Conservation (phyloP, 2,329 filamentous ascomycete species). For the Sporothrix schenckii region DNA sequence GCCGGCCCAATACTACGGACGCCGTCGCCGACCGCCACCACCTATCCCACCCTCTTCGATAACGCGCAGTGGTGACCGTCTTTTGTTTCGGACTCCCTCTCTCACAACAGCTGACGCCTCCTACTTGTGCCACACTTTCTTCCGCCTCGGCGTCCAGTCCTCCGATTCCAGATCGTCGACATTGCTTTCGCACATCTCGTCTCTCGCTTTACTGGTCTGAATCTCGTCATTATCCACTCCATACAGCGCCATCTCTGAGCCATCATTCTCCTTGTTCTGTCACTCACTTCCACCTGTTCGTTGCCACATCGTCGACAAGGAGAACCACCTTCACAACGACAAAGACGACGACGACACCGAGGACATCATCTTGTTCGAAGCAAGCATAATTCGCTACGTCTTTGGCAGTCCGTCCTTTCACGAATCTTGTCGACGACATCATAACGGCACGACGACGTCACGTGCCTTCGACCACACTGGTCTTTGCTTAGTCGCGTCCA, state of each 20-base stretch:
- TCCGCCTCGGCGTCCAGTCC: background rate
- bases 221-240: background rate
- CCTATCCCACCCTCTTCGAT: background rate
- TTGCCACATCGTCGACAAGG: background rate
- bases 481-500: background rate
- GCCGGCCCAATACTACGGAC: background rate
- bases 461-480: background rate
- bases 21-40: background rate
- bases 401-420: background rate
- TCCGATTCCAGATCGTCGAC: background rate
- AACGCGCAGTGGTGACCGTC: slow-evolving; percentile 15
- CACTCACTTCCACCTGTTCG: background rate
- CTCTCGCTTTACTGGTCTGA: background rate
- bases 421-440: background rate
- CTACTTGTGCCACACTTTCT: background rate
- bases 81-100: background rate
- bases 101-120: background rate
- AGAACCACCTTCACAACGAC: too few species aligned
- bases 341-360: background rate
- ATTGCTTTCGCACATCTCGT: background rate
- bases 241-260: slow-evolving; percentile 2
- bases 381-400: background rate
- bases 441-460: background rate
- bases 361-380: background rate
- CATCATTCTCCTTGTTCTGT: background rate